These are phyloP conservation scores for Neurospora sp. DNA, from an alignment of 2,329 filamentous ascomycete species.

Conservation along the genomic window DNA sequence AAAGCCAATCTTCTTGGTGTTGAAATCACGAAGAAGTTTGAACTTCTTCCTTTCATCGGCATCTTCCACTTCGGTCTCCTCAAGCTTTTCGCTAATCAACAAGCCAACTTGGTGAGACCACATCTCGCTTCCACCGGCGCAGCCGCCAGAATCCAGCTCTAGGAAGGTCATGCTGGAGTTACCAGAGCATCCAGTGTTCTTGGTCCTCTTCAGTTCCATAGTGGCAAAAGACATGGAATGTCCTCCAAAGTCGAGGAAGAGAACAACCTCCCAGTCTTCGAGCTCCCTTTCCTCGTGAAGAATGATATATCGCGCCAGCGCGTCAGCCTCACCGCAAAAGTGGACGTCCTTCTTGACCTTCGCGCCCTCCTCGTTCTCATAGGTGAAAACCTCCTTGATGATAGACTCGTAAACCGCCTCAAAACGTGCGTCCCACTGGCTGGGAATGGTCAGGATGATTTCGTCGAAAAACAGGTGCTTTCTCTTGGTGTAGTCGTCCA, in stretches of 20 bases:
- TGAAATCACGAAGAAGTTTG: background rate
- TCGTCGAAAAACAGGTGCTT: background rate
- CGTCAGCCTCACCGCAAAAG: constrained; percentile 1
- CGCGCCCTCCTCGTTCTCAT: background rate
- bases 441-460: background rate
- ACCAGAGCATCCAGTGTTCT: background rate
- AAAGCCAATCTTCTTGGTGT: background rate
- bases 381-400: constrained; percentile 1
- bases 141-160: background rate
- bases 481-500: background rate
- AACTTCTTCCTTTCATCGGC: background rate
- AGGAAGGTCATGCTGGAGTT: constrained; percentile 1
- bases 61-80: background rate
- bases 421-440: constrained; percentile 2
- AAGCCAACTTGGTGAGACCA: constrained; percentile 3
- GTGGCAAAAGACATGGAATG: background rate
- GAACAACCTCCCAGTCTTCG: constrained; percentile 1
- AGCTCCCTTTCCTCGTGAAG: background rate
- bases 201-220: background rate
- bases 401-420: background rate
- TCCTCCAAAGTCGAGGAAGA: constrained; percentile 7
- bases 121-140: constrained; percentile 4
- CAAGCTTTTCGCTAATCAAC: background rate
- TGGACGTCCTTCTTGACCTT: background rate
- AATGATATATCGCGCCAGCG: constrained; percentile 2